Evolutionary conservation across 2,329 filamentous ascomycete species (phyloP).

Genomic region (Chaetomiaceae sp.): DNA sequence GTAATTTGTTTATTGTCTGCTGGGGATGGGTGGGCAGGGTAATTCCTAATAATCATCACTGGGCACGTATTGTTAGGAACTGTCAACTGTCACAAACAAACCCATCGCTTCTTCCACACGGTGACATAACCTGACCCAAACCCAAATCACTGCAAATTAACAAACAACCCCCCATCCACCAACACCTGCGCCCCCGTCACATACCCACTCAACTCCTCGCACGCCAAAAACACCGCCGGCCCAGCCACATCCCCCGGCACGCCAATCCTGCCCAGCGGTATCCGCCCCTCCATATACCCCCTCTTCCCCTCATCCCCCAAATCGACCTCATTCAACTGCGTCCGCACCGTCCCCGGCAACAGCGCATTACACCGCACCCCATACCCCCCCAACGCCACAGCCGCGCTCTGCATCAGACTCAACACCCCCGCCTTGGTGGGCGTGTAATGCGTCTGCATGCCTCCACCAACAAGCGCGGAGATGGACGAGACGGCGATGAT

Average conservation of each 20-base stretch:
- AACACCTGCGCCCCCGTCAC: conserved; percentile 78
- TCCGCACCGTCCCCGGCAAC: conserved; percentile 76
- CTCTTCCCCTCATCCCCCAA: conserved; percentile 67
- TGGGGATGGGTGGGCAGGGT: too few species aligned
- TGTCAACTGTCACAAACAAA: too few species aligned
- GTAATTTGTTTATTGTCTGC: too few species aligned
- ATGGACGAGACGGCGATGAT: conserved; percentile 76
- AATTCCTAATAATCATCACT: too few species aligned
- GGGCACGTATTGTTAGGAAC: too few species aligned
- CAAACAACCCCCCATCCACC: conserved; percentile 85
- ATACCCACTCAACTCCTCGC: conserved; percentile 72
- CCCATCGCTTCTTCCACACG: not conserved
- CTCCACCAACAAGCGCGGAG: conserved; percentile 71
- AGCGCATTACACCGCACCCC: conserved; percentile 78
- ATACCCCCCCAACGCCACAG: conserved; percentile 71
- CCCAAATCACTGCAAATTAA: conserved; percentile 83
- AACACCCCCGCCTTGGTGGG: conserved; percentile 81
- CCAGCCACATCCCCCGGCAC: conserved; percentile 70
- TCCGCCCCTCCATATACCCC: conserved; percentile 73
- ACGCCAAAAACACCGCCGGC: conserved; percentile 79
- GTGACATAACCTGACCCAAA: too few species aligned
- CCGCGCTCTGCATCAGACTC: conserved; percentile 77
- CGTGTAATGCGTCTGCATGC: conserved; percentile 77
- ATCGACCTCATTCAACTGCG: conserved; percentile 80
- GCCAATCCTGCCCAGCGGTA: conserved; percentile 73